Evolutionary conservation across 2,329 filamentous ascomycete genomes (phyloP), one percentile per base, ranked within the genome.

Genomic region (Aspergillus pseudoviridinutans): DNA sequence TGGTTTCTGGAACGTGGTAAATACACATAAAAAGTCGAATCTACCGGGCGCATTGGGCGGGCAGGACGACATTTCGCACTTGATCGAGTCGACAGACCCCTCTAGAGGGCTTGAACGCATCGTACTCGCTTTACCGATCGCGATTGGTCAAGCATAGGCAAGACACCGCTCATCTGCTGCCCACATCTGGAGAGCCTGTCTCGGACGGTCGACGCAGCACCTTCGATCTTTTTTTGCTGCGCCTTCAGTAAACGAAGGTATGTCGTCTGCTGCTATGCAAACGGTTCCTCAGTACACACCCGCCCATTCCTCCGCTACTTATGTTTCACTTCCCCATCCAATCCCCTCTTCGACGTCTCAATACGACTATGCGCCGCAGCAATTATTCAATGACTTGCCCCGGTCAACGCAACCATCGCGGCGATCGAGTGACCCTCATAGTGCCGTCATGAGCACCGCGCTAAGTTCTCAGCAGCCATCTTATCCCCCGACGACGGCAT

Each of bases 221-320:
- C 60, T 59, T 58, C 61, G 60, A 49, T 58, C 51, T 44, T 59
- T 50, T 61, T 61, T 61, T 62, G 61, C 58, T 64, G 66, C 60
- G 62, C 60, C 61, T 64, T 55, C 50, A 62, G 49, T 59, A 62
- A 56, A 54, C 62, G 77, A 82, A 79, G 74, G 74, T 72, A 86
- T 84, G 84, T 84, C 82, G 76, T 85, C 83, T 74, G 83, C 85
- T 79, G 82, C 82, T 66, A 76, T 88, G 71, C 86, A 88, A 74
- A 77, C 83, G 63, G 76, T 80, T 70, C 78, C 82, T 66, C 82
- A 84, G 72, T 82, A 83, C 70, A 75, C 78, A 64, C 75, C 78
- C 61, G 76, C 78, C 61, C 58, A 71, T 81, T 65, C 74, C 79
- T 55, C 76, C 71, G 56, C 59, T 29, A 55, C 49, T 35, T 61